Evolutionary conservation across 2,329 filamentous ascomycete species (phyloP).

Genomic region (Ophiobolus disseminans): DNA sequence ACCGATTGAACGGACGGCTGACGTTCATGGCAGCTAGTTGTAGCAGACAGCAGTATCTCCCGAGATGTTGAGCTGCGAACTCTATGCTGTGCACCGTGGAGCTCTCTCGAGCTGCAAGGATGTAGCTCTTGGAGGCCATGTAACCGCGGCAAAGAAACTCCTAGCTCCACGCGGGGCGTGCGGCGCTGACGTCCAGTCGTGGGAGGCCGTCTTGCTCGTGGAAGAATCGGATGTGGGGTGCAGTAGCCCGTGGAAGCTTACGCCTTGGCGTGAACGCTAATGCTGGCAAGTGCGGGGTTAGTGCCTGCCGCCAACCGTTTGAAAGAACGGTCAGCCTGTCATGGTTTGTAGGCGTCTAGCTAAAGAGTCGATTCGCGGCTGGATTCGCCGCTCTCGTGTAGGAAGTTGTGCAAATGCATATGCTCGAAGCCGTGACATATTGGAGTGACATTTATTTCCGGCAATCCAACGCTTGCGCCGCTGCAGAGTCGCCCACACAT

Average conservation of each 20-base stretch:
- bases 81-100: conserved; percentile 18
- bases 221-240: conserved; percentile 45
- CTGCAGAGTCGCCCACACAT: too few species aligned
- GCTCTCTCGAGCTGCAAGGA: conserved; percentile 12
- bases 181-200: conserved; percentile 25
- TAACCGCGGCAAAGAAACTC: conserved; percentile 12
- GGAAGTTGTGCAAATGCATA: too few species aligned
- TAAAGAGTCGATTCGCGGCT: not conserved
- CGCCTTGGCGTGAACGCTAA: conserved; percentile 31
- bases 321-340: not conserved
- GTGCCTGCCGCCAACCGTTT: conserved; percentile 8
- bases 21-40: not conserved
- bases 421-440: too few species aligned
- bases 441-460: too few species aligned
- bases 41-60: not conserved
- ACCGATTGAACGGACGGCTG: not conserved
- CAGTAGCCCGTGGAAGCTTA: conserved; percentile 30
- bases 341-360: too few species aligned
- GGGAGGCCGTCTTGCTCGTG: conserved; percentile 15
- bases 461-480: too few species aligned
- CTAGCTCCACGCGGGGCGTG: conserved; percentile 28
- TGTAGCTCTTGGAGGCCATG: conserved; percentile 13
- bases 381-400: not conserved
- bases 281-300: conserved; percentile 32
- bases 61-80: not conserved